phyloP scores from a whole-genome alignment of 768 basidiomycete species.

The Boletus vinaceobasis region DNA sequence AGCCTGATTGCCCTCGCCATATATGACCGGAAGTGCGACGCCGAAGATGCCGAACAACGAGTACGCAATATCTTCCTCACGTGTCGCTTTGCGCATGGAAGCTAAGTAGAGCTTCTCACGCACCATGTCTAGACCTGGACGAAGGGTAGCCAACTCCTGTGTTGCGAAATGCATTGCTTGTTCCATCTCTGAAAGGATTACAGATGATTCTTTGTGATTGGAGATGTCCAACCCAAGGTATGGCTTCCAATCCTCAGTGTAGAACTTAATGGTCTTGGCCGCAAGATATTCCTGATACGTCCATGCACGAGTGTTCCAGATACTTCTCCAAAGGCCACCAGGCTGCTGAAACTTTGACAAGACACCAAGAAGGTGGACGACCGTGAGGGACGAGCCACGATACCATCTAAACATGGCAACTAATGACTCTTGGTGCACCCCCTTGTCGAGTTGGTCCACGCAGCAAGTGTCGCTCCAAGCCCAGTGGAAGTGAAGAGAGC shows the following conservation, averaged over 20 bases:
- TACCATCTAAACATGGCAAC: slow-evolving; percentile 16
- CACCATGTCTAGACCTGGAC: not conserved
- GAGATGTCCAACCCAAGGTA: not conserved
- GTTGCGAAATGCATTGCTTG: not conserved
- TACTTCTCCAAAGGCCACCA: not conserved
- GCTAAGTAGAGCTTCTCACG: not conserved
- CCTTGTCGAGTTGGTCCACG: not conserved
- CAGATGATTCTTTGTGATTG: slow-evolving; percentile 5
- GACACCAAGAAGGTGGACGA: slow-evolving; percentile 6
- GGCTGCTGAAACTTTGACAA: too few relatives aligned
- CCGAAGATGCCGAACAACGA: not conserved
- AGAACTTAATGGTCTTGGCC: slow-evolving; percentile 1
- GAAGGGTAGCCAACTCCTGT: not conserved
- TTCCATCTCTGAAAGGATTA: slow-evolving; percentile 3
- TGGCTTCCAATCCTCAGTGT: slow-evolving; percentile 11
- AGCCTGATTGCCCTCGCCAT: not conserved
- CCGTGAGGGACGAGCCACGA: not conserved
- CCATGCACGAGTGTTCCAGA: slow-evolving; percentile 12
- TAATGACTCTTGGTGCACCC: slow-evolving; percentile 1
- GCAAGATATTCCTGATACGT: slow-evolving; percentile 15
- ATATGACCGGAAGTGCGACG: not conserved
- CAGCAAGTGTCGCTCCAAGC: slow-evolving; percentile 13
- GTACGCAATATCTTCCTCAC: not conserved
- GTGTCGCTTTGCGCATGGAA: not conserved
- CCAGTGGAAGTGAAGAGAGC: not conserved